Conservation (phyloP, 768 basidiomycete species). For the Amanita fuliginea region DNA sequence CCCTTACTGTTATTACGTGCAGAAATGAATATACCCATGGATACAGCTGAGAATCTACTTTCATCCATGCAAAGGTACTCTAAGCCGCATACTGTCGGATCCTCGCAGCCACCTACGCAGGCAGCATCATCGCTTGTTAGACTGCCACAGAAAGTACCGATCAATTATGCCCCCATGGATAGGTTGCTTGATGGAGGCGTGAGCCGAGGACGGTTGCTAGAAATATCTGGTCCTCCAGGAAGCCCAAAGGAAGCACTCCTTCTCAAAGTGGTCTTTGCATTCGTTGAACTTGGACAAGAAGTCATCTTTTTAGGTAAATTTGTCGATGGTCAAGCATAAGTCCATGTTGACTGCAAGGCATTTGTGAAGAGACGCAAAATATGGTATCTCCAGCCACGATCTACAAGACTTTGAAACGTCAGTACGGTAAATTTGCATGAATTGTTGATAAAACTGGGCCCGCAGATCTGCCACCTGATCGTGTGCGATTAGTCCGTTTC, state of each 20-base stretch:
- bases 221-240: slow-evolving; percentile 71
- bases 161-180: slow-evolving; percentile 41
- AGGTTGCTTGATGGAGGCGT: slow-evolving; percentile 54
- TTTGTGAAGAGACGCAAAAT: slow-evolving; percentile 33
- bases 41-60: slow-evolving; percentile 36
- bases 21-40: slow-evolving; percentile 42
- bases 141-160: slow-evolving; percentile 21
- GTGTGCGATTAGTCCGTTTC: slow-evolving; percentile 23
- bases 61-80: slow-evolving; percentile 22
- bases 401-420: slow-evolving; percentile 17
- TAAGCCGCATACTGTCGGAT: neutral
- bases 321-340: neutral
- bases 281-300: slow-evolving; percentile 35
- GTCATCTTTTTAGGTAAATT: slow-evolving; percentile 55
- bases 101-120: slow-evolving; percentile 28
- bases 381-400: slow-evolving; percentile 26
- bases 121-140: slow-evolving; percentile 36
- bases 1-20: slow-evolving; percentile 4
- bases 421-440: slow-evolving; percentile 12
- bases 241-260: slow-evolving; percentile 50
- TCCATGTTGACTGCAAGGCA: slow-evolving; percentile 1
- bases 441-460: slow-evolving; percentile 8
- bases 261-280: slow-evolving; percentile 34
- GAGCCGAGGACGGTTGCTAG: slow-evolving; percentile 48
- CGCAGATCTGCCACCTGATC: slow-evolving; percentile 10